Conservation (phyloP, 257 asterid genomes). For the Galeopsis tetrahit region DNA sequence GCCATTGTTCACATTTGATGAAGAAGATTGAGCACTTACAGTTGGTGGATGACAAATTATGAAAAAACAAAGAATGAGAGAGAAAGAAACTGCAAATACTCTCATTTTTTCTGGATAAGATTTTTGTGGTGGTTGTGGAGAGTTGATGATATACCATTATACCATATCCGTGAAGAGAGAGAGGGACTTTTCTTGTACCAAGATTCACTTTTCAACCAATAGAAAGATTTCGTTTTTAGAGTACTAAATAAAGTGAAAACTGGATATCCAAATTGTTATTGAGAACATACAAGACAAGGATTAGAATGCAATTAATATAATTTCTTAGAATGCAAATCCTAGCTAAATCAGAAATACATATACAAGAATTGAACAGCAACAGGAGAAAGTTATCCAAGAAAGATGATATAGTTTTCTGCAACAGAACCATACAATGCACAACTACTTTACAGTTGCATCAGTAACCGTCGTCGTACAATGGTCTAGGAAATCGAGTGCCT, state of each 20-base stretch:
- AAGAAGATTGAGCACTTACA: constrained; percentile 31
- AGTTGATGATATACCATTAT: neutral
- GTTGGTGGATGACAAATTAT: constrained; percentile 25
- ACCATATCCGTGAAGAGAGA: neutral
- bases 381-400: constrained; percentile 22
- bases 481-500: constrained; percentile 80
- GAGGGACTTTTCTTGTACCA: neutral
- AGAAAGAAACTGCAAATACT: constrained; percentile 31
- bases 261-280: too few species aligned
- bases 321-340: constrained; percentile 18
- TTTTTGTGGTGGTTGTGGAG: neutral
- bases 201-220: neutral
- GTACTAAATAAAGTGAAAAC: too few species aligned
- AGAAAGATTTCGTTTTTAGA: neutral
- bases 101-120: constrained; percentile 36
- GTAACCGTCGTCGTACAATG: constrained; percentile 24
- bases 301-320: neutral
- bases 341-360: constrained; percentile 31
- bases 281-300: too few species aligned
- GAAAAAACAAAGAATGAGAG: constrained; percentile 24
- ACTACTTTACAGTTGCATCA: constrained; percentile 42
- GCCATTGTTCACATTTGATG: constrained; percentile 26
- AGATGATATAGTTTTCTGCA: constrained; percentile 31
- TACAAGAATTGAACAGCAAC: constrained; percentile 33
- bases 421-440: constrained; percentile 26